phyloP scores from a whole-genome alignment of 2,329 filamentous ascomycete species.

The Trematosphaeria pertusa region DNA sequence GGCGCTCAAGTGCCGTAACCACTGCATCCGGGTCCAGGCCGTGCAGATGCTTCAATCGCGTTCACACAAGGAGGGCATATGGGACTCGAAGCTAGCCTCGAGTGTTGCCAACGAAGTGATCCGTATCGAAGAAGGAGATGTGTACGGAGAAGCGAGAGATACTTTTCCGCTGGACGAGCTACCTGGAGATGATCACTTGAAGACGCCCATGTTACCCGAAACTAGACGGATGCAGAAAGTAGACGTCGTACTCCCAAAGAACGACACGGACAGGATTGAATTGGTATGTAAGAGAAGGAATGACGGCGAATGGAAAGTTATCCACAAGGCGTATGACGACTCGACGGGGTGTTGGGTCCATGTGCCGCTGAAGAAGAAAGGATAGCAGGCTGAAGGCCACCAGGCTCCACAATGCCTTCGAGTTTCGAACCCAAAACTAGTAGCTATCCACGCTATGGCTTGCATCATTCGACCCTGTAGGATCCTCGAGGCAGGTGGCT shows the following conservation, averaged over 20 bases:
- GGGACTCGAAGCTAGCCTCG: slow-evolving; percentile 38
- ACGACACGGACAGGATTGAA: not conserved
- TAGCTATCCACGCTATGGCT: no score
- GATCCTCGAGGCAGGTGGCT: no score
- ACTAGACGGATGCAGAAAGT: slow-evolving; percentile 3
- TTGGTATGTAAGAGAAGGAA: slow-evolving; percentile 4
- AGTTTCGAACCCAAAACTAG: no score
- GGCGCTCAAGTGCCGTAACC: slow-evolving; percentile 57
- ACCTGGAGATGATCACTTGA: not conserved
- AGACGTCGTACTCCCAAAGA: slow-evolving; percentile 1
- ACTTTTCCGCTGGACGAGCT: not conserved
- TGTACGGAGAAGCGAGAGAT: not conserved
- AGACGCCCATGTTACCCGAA: not conserved
- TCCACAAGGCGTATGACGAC: not conserved
- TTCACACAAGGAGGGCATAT: slow-evolving; percentile 52
- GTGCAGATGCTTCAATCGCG: slow-evolving; percentile 38
- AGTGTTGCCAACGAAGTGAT: slow-evolving; percentile 14
- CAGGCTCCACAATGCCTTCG: no score
- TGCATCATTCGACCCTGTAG: no score
- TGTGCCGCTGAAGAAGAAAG: no score
- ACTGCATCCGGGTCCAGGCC: slow-evolving; percentile 50
- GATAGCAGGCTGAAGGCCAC: no score
- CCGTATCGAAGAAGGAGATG: slow-evolving; percentile 8
- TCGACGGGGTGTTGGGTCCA: no score
- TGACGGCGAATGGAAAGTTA: not conserved